These are phyloP conservation scores for Leucocoprinus sp. DNA, from an alignment of 768 basidiomycete species.

Conservation along the genomic window DNA sequence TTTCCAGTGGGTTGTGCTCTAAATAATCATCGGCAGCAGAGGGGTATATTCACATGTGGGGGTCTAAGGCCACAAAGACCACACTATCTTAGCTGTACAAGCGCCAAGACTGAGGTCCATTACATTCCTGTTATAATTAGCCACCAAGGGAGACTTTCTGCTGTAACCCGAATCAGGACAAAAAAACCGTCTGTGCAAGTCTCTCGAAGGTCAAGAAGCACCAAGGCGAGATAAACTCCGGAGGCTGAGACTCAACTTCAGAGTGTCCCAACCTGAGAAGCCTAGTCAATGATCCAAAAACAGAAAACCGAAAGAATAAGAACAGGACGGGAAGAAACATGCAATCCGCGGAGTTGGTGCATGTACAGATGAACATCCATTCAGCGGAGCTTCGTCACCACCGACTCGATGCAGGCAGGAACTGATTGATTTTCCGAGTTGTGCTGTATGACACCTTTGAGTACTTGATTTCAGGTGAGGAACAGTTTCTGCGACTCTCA, in stretches of 20 bases:
- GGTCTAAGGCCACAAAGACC: background rate
- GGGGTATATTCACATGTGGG: background rate
- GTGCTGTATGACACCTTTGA: background rate
- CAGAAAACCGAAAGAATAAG: background rate
- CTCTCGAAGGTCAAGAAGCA: constrained; percentile 5
- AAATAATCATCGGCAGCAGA: background rate
- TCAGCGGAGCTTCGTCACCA: background rate
- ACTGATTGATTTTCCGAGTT: background rate
- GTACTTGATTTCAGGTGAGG: background rate
- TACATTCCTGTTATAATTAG: constrained; percentile 7
- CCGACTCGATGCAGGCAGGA: too few species aligned
- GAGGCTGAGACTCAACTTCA: constrained; percentile 1
- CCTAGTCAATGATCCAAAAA: background rate
- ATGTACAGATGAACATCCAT: background rate
- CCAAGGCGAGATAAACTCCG: constrained; percentile 5
- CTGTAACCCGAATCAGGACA: background rate
- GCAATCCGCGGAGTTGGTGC: constrained; percentile 10
- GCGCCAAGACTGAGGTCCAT: constrained; percentile 1
- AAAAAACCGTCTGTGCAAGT: constrained; percentile 2
- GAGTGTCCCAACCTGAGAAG: background rate
- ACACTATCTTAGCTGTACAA: background rate
- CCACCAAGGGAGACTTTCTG: constrained; percentile 10
- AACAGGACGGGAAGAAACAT: background rate
- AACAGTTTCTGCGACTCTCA: constrained; percentile 12
- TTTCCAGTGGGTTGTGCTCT: background rate